Percentiles rank a stretch among this genome's conserved stretches.
Conservation (phyloP, 805 yeast species). For the Wickerhamomyces chambardii region DNA sequence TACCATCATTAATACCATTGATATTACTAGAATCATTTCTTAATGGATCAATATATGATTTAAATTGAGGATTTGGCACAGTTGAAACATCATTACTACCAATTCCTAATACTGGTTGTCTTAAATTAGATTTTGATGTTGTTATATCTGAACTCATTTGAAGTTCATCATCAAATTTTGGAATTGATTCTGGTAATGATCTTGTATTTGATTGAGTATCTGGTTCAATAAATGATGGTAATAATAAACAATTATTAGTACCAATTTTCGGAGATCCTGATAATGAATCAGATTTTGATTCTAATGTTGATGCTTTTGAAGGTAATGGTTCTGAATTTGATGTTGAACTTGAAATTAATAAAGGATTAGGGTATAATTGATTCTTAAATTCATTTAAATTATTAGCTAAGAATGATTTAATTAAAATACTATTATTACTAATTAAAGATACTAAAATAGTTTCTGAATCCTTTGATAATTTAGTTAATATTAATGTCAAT, state of each 20-base stretch:
- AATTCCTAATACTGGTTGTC: constrained; percentile 20
- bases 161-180: constrained; percentile 46
- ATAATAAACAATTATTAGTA: too few relatives aligned
- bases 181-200: constrained; percentile 20
- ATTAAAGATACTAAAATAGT: neutral
- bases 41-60: constrained; percentile 34
- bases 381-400: neutral
- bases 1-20: too few relatives aligned
- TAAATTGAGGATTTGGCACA: constrained; percentile 31
- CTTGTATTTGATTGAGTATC: neutral
- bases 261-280: too few relatives aligned
- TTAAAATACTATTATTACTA: too few relatives aligned
- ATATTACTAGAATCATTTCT: constrained; percentile 5
- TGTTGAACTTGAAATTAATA: neutral
- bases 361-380: neutral
- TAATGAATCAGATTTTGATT: too few relatives aligned
- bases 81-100: constrained; percentile 47
- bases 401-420: neutral
- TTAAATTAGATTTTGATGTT: constrained; percentile 1
- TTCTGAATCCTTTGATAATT: neutral
- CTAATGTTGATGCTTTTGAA: too few relatives aligned
- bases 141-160: constrained; percentile 27
- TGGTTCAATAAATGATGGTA: neutral
- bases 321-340: neutral
- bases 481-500: neutral